These are phyloP conservation scores for Populus davidiana DNA, from an alignment of 345 rosid species.

Conservation along the genomic window DNA sequence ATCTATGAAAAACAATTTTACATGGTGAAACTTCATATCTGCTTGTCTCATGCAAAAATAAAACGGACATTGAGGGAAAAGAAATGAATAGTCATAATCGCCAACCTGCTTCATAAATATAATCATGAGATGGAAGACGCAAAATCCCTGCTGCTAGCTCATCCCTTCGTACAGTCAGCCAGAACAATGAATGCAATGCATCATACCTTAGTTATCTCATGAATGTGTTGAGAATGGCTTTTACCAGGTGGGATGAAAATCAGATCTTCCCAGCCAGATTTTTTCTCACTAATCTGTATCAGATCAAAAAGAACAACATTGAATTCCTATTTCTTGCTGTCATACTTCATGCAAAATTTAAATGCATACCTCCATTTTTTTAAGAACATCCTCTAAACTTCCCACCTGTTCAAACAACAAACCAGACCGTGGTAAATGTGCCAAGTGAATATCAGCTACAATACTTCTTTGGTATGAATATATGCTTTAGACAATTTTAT, in stretches of 20 bases:
- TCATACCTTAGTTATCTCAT: slow-evolving; percentile 49
- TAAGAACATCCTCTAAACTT: slow-evolving; percentile 81
- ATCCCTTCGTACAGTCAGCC: slow-evolving; percentile 1
- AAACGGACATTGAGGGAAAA: background rate
- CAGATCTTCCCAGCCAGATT: slow-evolving; percentile 93
- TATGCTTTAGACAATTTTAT: background rate
- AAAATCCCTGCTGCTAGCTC: slow-evolving; percentile 14
- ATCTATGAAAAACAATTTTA: slow-evolving; percentile 6
- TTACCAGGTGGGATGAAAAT: slow-evolving; percentile 95
- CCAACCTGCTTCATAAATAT: slow-evolving; percentile 14
- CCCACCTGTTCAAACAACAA: slow-evolving; percentile 63
- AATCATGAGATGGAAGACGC: background rate
- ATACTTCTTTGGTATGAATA: background rate
- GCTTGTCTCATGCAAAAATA: background rate
- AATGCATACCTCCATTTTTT: slow-evolving; percentile 82
- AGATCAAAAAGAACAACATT: slow-evolving; percentile 5
- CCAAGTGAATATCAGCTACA: background rate
- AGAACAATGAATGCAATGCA: slow-evolving; percentile 10
- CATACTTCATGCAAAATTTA: background rate
- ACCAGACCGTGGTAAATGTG: background rate
- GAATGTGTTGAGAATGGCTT: slow-evolving; percentile 82
- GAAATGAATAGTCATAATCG: background rate
- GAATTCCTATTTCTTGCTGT: slow-evolving; percentile 3
- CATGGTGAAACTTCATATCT: background rate
- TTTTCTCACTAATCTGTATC: slow-evolving; percentile 72